Base-by-base conservation (phyloP, 495 filamentous ascomycete genomes). In the Hypoxylon cercidicola region DNA sequence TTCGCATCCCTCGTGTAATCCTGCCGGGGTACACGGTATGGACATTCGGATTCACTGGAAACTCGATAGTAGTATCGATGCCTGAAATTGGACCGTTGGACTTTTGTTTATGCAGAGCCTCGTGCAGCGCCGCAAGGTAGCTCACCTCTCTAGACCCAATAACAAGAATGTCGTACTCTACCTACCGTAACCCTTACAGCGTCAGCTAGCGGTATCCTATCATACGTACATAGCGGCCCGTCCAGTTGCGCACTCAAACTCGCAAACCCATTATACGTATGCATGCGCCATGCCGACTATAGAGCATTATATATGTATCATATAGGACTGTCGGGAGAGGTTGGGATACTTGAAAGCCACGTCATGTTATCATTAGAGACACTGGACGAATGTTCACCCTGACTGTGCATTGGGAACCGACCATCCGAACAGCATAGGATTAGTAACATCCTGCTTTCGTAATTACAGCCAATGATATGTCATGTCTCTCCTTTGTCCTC, bases 91-190 rank as follows among this genome's bases (percentile, higher is more conserved):
- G 35, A n/a, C 32, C 46, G 54, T 55, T 63, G 53, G 62, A 67
- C 55, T 49, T 60, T 51, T 60, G 50, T 46, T 55, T 32, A 55
- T 66, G 62, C 58, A 58, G 52, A 67, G 52, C 58, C 52, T 55
- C 48, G 16, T 51, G 48, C 43, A 51, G 54, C 48, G 39, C 43
- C 43, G 44, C 56, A 53, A 40, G 39, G 28, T 28, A 51, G 19
- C n/a, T 45, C 49, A 40, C 13, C 30, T 7, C 10, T 32, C 30
- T 32, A 1, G 10, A 1, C 30, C 30, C 10, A 25, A 45, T 44
- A 10, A 52, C 23, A n/a, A 45, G 48, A 46, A 30, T 53, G 30
- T 48, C 37, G 18, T 52, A 37, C 30, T 16, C 34, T 35, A 25
- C 23, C 23, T 7, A 9, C 37, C 47, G 58, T 23, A 60, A 44